Conservation (phyloP, 805 yeast species). For the Saccharomyces jurei region DNA sequence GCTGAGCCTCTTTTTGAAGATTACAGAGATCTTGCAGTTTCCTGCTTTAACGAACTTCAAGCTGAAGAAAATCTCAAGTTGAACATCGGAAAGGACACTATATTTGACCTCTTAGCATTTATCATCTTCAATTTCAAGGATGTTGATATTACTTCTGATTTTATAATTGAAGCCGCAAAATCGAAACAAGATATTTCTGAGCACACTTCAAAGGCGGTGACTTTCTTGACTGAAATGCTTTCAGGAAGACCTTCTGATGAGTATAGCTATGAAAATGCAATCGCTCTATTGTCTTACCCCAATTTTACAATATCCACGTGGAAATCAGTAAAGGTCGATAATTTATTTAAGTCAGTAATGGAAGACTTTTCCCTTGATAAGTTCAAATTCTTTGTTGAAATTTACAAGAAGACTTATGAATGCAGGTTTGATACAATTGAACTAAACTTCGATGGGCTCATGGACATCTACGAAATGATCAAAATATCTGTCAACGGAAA, state of each 20-base stretch:
- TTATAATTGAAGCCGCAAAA: slow-evolving; percentile 25
- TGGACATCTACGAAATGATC: slow-evolving; percentile 10
- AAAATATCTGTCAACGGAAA: slow-evolving; percentile 1
- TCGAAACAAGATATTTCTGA: slow-evolving; percentile 10
- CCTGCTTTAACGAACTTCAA: slow-evolving; percentile 29
- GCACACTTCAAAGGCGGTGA: slow-evolving; percentile 12
- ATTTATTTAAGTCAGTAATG: slow-evolving; percentile 10
- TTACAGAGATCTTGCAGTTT: slow-evolving; percentile 33
- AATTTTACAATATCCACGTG: slow-evolving; percentile 24
- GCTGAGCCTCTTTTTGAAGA: slow-evolving; percentile 30
- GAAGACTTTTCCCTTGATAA: slow-evolving; percentile 18
- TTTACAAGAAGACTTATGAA: slow-evolving; percentile 13
- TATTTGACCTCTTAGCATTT: slow-evolving; percentile 20
- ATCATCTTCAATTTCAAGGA: slow-evolving; percentile 17
- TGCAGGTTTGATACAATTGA: slow-evolving; percentile 2
- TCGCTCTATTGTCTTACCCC: slow-evolving; percentile 9
- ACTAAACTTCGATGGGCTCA: slow-evolving; percentile 9
- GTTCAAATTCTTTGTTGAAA: slow-evolving; percentile 24
- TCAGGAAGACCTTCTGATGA: slow-evolving; percentile 6
- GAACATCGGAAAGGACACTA: slow-evolving; percentile 5
- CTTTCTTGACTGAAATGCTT: slow-evolving; percentile 23
- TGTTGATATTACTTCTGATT: slow-evolving; percentile 7
- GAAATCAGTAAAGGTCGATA: slow-evolving; percentile 14
- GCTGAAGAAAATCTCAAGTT: not conserved
- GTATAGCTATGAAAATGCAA: not conserved